Evolutionary conservation across 2,329 filamentous ascomycete species (phyloP).

Genomic region (Sporothrix curviconia): DNA sequence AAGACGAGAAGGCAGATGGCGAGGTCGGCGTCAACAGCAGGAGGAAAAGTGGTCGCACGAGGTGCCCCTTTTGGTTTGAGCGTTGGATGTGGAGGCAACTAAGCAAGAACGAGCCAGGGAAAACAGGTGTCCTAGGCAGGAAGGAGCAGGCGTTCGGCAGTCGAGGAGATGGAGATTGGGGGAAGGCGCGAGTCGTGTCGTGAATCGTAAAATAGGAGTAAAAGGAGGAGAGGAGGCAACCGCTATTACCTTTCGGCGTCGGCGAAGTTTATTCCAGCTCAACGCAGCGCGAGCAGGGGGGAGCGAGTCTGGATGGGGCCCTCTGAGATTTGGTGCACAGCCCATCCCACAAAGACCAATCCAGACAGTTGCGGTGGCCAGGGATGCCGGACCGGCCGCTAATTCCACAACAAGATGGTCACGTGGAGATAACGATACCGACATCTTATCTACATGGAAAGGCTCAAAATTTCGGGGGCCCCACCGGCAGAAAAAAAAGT

Average conservation of each 20-base stretch:
- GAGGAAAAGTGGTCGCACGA: conserved; percentile 3
- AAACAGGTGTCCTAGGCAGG: background rate
- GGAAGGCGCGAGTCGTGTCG: background rate
- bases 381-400: conserved; percentile 3
- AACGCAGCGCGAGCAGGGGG: conserved; percentile 4
- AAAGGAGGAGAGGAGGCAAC: background rate
- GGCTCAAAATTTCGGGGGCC: background rate
- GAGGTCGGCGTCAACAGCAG: background rate
- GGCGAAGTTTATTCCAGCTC: conserved; percentile 2
- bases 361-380: background rate
- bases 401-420: conserved; percentile 2
- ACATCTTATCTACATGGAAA: background rate
- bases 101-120: background rate
- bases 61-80: conserved; percentile 1
- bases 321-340: conserved; percentile 7
- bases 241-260: background rate
- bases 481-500: conserved; percentile 12
- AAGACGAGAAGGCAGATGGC: background rate
- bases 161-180: background rate
- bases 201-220: background rate
- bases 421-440: conserved; percentile 13
- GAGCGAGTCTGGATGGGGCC: conserved; percentile 5
- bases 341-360: background rate
- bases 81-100: background rate
- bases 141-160: background rate